Evolutionary conservation across 1,139 yeast genomes (phyloP), one percentile per base, ranked within the genome.

Genomic region (Wickerhamiella infanticola): DNA sequence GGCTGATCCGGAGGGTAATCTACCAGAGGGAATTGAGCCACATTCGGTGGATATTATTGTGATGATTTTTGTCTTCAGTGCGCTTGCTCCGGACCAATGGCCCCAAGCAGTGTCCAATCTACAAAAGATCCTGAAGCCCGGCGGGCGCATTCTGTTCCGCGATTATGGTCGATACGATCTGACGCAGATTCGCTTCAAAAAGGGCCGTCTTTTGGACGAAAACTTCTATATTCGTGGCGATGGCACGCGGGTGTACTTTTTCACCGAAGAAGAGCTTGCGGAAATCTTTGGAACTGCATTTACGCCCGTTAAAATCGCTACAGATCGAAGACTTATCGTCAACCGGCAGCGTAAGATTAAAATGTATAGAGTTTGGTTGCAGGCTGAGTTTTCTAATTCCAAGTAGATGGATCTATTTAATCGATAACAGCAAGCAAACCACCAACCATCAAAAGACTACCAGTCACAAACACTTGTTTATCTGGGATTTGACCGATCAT

Each of bases 331-430:
- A 55, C 69, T 90, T 53, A 69, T 90, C 56, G 97, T 93, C 37
- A 90, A 90, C 63, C 73, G 99, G 59, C 88, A 88, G 66, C 80
- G 90, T 58, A 82, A 81, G 60, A 66, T 90, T 55, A 90, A 90
- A 64, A 90, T 90, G 99, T 90, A 85, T 62, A 72, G 99, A 57
- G 85, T 86, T 51, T 90, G 99, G 99, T 67, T 90, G 49, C 98
- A 90, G 64, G 97, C 93, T 3, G 86, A 82, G 37, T 88, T 88
- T 37, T 29, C 33, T 29, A 7, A 11, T 7, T 11, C 33, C 11
- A 7, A 7, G 11, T 29, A 29, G 33, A 7, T 29, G 11, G 33
- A 29, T 37, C 27, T 9, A n/a, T 39, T 6, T n/a, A 11, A 24
- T 53, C 55, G 5, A 53, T 37, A 3, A 88, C 96, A 2, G 86